Evolutionary conservation across 2,329 filamentous ascomycete species (phyloP), one percentile per base, ranked within the genome.

Genomic region (Fusarium scirpi): DNA sequence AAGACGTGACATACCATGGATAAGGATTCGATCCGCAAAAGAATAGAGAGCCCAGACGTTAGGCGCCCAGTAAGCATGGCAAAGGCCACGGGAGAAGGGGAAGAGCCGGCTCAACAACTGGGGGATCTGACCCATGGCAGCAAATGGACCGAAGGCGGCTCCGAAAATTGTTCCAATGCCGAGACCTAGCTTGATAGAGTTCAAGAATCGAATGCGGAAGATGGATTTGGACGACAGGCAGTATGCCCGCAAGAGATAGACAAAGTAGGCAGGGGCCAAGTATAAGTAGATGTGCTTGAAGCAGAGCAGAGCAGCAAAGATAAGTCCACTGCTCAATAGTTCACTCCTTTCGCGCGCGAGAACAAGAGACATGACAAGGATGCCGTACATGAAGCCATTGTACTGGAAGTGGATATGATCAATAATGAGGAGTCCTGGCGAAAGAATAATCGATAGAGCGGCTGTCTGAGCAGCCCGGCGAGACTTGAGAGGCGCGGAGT

Each of bases 361-460:
- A 3, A 97, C 92, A 49, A 99, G 86, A 4, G 96, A 98, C 57
- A 95, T 85, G 40, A 98, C 88, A 53, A 99, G 85, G 45, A 98
- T 84, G 40, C 96, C 96, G 79, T 98, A 99, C 82, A 99, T 89
- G 82, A 94, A 94, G 43, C 96, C 95, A 83, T 99, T 99, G 84
- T 99, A 99, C 84, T 99, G 96, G 80, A 99, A 99, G 80, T 98
- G 94, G 70, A 98, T 95, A 79, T 99, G 96, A 78, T 99, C 96
- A 79, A 99, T 98, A 78, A 99, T 97, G 65, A 99, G 85, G 38
- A 99, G 88, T 3, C 95, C 96, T 0, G 96, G 96, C 1, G 94
- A 98, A 15, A 98, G 88, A 6, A 98, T 84, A 63, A 99, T 90
- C 2, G 95, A 98, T 59, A 98, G 85, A 25, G 94, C 94, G 48